These are phyloP conservation scores for Tripterygium wilfordii DNA, from an alignment of 177 flowering plant genomes.

Conservation along the genomic window DNA sequence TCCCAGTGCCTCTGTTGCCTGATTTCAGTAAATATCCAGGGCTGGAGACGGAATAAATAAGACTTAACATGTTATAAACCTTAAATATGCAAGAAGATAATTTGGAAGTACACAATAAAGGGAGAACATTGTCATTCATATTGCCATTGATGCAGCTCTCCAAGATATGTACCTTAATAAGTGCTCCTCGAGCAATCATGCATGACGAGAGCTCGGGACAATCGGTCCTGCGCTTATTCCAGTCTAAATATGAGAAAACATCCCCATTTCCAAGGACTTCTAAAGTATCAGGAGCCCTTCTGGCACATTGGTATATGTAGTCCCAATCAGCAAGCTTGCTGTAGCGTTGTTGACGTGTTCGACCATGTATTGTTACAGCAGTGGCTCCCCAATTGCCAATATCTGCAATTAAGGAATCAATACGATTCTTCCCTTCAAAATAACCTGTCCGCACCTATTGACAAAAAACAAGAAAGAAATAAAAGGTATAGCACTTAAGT, in stretches of 20 bases:
- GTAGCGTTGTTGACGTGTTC: conserved; percentile 94
- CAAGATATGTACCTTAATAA: conserved; percentile 61
- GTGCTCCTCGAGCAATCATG: conserved; percentile 94
- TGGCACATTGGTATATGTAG: conserved; percentile 74
- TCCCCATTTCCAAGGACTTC: conserved; percentile 96
- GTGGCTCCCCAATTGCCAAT: conserved; percentile 83
- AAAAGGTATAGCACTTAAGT: neutral
- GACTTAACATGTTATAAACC: neutral
- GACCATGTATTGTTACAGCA: conserved; percentile 91
- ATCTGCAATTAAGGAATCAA: conserved; percentile 79
- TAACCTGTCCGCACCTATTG: conserved; percentile 82
- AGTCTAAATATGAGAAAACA: conserved; percentile 77
- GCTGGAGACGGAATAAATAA: conserved; percentile 40
- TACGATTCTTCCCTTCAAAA: conserved; percentile 86
- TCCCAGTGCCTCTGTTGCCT: conserved; percentile 99
- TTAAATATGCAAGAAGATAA: no score
- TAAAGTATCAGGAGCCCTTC: conserved; percentile 51
- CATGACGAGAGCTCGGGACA: conserved; percentile 75
- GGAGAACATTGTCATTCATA: neutral
- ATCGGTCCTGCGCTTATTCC: conserved; percentile 69
- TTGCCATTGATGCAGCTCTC: neutral
- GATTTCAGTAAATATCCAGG: conserved; percentile 96
- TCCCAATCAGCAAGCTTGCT: conserved; percentile 98
- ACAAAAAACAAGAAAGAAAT: conserved; percentile 2
- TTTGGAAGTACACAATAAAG: neutral